A percentile compares a stretch with the other conserved stretches of the same genome.
phyloP scores from a whole-genome alignment of 2,329 filamentous ascomycete species.

The Chalaropsis thielavioides region DNA sequence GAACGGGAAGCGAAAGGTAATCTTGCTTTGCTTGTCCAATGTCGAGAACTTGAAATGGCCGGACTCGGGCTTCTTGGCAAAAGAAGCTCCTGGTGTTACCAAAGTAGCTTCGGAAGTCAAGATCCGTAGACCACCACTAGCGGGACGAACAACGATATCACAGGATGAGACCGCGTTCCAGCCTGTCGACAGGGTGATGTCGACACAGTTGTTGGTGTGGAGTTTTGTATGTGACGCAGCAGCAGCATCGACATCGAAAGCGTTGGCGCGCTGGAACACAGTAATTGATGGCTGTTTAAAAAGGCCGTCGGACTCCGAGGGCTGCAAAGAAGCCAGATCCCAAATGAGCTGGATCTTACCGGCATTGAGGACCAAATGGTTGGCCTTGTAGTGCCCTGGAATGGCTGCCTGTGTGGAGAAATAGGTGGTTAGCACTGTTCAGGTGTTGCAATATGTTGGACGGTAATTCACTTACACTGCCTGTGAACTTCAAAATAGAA shows the following conservation, averaged over 20 bases:
- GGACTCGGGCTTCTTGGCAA: conserved; percentile 37
- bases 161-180: conserved; percentile 53
- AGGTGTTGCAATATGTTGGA: not conserved
- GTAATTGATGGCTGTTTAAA: conserved; percentile 48
- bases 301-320: conserved; percentile 33
- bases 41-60: conserved; percentile 38
- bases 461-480: conserved; percentile 24
- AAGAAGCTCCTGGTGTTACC: conserved; percentile 27
- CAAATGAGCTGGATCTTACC: conserved; percentile 52
- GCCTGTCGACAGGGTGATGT: conserved; percentile 57
- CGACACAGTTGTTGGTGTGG: conserved; percentile 62
- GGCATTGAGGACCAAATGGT: conserved; percentile 51
- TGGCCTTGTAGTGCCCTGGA: conserved; percentile 60
- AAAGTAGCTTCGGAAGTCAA: conserved; percentile 45
- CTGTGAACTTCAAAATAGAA: conserved; percentile 28
- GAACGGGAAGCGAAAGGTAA: conserved; percentile 61
- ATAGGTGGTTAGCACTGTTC: conserved; percentile 22
- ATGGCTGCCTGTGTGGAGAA: conserved; percentile 41
- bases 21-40: conserved; percentile 31
- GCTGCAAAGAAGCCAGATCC: conserved; percentile 42
- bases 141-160: conserved; percentile 47
- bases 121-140: conserved; percentile 50
- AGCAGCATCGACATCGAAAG: conserved; percentile 53
- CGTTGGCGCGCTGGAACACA: conserved; percentile 56
- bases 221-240: conserved; percentile 61